Conservation (phyloP, 1,284 basidiomycete genomes). For the Leccinum griseonigrum region DNA sequence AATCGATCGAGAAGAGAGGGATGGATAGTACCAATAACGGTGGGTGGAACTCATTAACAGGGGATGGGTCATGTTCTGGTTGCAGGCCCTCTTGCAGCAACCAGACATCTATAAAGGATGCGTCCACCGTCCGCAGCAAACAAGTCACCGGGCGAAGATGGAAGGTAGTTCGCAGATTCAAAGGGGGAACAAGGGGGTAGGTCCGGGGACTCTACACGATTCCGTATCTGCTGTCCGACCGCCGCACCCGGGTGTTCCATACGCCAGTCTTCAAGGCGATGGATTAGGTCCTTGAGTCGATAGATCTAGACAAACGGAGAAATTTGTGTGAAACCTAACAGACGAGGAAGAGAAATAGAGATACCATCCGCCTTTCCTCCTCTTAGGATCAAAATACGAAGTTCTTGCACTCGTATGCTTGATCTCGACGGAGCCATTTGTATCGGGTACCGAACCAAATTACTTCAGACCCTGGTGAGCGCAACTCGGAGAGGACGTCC, state of each 20-base stretch:
- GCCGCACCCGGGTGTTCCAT: slow-evolving; percentile 9
- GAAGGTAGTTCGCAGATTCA: no score
- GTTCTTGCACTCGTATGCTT: slow-evolving; percentile 9
- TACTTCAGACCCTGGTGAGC: slow-evolving; percentile 25
- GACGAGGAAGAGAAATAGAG: neutral
- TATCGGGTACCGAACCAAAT: slow-evolving; percentile 25
- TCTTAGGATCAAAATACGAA: slow-evolving; percentile 6
- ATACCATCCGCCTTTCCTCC: slow-evolving; percentile 7
- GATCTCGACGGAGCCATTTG: slow-evolving; percentile 16
- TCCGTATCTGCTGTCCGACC: slow-evolving; percentile 5
- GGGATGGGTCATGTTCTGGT: no score
- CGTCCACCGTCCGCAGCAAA: no score
- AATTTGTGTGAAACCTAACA: neutral
- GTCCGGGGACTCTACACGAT: no score
- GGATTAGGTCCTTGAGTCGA: slow-evolving; percentile 12
- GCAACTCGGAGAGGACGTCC: slow-evolving; percentile 14
- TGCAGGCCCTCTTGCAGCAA: no score
- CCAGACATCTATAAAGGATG: no score
- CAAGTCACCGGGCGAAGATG: no score
- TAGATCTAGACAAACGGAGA: slow-evolving; percentile 2
- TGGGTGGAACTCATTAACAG: no score
- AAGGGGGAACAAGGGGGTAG: no score
- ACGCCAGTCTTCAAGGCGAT: slow-evolving; percentile 13
- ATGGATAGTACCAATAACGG: no score
- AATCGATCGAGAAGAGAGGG: no score